Percentiles rank a stretch among this genome's conserved stretches.
These are phyloP conservation scores for Hygrocybe punicea DNA, from an alignment of 768 basidiomycete genomes.

Conservation along the genomic window DNA sequence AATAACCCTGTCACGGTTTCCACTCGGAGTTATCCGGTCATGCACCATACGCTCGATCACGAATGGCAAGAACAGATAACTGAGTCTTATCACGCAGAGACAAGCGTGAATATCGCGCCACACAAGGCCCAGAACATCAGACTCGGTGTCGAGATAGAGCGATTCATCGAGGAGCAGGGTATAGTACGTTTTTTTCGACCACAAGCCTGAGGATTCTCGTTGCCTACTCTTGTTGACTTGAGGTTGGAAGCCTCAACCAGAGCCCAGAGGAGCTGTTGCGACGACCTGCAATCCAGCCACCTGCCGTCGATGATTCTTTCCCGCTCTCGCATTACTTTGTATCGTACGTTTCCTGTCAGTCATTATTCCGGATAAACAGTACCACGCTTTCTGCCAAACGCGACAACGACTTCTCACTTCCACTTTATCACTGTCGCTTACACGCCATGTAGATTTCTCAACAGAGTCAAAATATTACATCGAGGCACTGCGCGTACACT, in stretches of 20 bases:
- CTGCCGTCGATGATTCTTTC: conserved; percentile 39
- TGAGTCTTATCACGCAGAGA: conserved; percentile 31
- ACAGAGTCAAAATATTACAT: too few relatives aligned
- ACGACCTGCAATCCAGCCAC: conserved; percentile 36
- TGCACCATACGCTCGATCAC: conserved; percentile 9
- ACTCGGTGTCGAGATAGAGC: conserved; percentile 40
- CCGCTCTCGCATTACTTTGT: conserved; percentile 57
- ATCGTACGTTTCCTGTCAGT: conserved; percentile 45
- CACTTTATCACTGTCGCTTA: too few relatives aligned
- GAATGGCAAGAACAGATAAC: conserved; percentile 20
- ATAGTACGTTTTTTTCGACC: conserved; percentile 26
- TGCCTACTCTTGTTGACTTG: not conserved
- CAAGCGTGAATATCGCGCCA: conserved; percentile 30
- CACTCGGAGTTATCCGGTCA: too few relatives aligned
- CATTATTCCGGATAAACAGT: too few relatives aligned
- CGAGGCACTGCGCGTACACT: too few relatives aligned
- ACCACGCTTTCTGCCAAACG: too few relatives aligned
- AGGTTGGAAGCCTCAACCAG: not conserved
- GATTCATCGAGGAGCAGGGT: conserved; percentile 31
- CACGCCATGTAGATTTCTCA: too few relatives aligned
- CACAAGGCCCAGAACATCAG: conserved; percentile 21
- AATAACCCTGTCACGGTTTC: too few relatives aligned
- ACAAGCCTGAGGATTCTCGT: not conserved
- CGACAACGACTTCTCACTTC: too few relatives aligned
- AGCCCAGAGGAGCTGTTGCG: conserved; percentile 33